phyloP scores from a whole-genome alignment of 2,329 filamentous ascomycete genomes.

The Plenodomus biglobosus region DNA sequence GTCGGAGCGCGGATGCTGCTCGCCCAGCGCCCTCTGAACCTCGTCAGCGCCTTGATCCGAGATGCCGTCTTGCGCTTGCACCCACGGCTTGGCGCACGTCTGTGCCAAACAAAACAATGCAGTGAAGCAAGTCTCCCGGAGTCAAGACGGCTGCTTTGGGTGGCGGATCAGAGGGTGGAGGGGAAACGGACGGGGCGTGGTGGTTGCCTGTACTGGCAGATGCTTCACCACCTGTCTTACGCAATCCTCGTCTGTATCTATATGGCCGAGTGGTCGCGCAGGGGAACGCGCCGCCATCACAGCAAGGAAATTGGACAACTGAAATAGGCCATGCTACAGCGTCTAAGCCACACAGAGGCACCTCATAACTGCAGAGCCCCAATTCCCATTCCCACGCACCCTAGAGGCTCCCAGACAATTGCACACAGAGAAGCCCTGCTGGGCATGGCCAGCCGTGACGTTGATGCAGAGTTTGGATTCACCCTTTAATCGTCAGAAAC shows the following conservation, averaged over 20 bases:
- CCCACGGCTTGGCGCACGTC: background rate
- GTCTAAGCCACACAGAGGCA: background rate
- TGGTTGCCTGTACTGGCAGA: too few relatives aligned
- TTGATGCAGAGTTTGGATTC: too few relatives aligned
- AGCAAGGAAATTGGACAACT: background rate
- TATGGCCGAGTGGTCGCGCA: background rate
- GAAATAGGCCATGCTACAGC: background rate
- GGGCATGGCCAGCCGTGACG: background rate
- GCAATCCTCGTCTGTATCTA: too few relatives aligned
- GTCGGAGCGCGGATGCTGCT: background rate
- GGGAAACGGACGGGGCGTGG: too few relatives aligned
- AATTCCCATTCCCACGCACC: too few relatives aligned
- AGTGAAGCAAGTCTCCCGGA: background rate
- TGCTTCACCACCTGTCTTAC: too few relatives aligned
- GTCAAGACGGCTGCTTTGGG: background rate
- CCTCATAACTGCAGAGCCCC: too few relatives aligned
- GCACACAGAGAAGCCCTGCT: too few relatives aligned
- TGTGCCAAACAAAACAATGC: background rate
- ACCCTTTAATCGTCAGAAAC: too few relatives aligned
- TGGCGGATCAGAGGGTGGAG: background rate
- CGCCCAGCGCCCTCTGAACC: background rate
- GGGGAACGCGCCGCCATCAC: background rate
- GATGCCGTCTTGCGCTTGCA: background rate
- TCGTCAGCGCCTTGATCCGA: background rate
- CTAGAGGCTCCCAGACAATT: too few relatives aligned